phyloP scores from a whole-genome alignment of 208 protist genomes.

The Trypanosoma cruzi region DNA sequence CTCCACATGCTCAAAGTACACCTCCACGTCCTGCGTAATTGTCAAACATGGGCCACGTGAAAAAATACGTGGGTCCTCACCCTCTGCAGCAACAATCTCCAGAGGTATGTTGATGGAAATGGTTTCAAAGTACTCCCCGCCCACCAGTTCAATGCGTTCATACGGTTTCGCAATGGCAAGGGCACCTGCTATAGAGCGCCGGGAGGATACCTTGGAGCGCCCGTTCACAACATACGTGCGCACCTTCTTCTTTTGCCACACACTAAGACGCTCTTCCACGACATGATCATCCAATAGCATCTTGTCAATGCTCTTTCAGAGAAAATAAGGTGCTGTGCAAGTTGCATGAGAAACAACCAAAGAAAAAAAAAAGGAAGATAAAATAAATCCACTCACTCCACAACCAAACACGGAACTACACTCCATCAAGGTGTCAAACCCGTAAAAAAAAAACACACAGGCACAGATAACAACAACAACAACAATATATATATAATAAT shows the following conservation, averaged over 20 bases:
- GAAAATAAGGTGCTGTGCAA: neutral
- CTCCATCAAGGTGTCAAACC: too few relatives aligned
- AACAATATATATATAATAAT: too few relatives aligned
- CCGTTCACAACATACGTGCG: conserved; percentile 84
- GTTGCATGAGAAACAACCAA: neutral
- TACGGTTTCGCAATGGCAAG: conserved; percentile 79
- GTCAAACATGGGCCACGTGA: conserved; percentile 71
- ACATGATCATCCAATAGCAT: conserved; percentile 29
- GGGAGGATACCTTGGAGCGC: conserved; percentile 48
- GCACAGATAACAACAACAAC: too few relatives aligned
- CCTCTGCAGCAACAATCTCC: conserved; percentile 83
- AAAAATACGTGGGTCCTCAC: conserved; percentile 74
- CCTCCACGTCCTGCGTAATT: conserved; percentile 61
- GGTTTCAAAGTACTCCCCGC: conserved; percentile 81
- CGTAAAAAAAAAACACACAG: too few relatives aligned
- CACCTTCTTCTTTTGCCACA: conserved; percentile 89
- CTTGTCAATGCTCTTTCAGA: neutral
- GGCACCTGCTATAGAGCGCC: conserved; percentile 63
- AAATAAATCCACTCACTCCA: too few relatives aligned
- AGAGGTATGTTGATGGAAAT: conserved; percentile 69
- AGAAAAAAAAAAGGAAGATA: neutral
- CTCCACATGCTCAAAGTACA: conserved; percentile 67
- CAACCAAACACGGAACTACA: too few relatives aligned
- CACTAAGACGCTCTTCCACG: conserved; percentile 72
- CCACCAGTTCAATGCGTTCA: conserved; percentile 84